Percentiles rank a stretch among this genome's conserved stretches.
Conservation (phyloP, 805 yeast genomes). For the Suhomyces xylopsoci region DNA sequence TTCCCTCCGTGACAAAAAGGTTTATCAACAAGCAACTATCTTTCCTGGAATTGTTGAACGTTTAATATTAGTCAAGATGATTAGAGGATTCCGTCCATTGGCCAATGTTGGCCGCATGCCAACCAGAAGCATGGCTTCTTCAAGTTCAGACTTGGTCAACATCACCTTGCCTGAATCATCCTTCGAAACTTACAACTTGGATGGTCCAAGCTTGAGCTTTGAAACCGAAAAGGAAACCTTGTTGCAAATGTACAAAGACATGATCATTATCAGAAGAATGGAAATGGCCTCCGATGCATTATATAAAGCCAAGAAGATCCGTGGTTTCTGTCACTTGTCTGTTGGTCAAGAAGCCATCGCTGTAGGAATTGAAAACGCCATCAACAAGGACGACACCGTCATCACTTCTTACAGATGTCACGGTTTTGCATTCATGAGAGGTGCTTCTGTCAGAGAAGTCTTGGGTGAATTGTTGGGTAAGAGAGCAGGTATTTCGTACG, state of each 20-base stretch:
- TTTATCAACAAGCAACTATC: background rate
- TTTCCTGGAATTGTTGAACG: constrained; percentile 16
- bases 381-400: constrained; percentile 77
- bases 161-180: constrained; percentile 75
- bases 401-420: constrained; percentile 99
- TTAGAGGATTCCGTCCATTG: constrained; percentile 16
- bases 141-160: constrained; percentile 35
- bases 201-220: constrained; percentile 63
- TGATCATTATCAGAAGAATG: constrained; percentile 92
- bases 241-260: constrained; percentile 93
- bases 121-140: constrained; percentile 35
- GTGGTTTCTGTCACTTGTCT: constrained; percentile 98
- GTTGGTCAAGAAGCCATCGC: constrained; percentile 99
- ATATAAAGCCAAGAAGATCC: constrained; percentile 95
- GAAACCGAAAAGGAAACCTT: constrained; percentile 78
- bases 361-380: constrained; percentile 96
- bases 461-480: constrained; percentile 96
- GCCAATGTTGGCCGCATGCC: constrained; percentile 15
- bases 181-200: constrained; percentile 81
- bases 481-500: constrained; percentile 90
- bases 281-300: constrained; percentile 99
- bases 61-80: constrained; percentile 10
- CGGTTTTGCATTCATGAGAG: constrained; percentile 96
- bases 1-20: constrained; percentile 10
- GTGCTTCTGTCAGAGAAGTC: constrained; percentile 84